Conservation (phyloP, 2,329 filamentous ascomycete species). For the Paraphaeosphaeria sporulosa region DNA sequence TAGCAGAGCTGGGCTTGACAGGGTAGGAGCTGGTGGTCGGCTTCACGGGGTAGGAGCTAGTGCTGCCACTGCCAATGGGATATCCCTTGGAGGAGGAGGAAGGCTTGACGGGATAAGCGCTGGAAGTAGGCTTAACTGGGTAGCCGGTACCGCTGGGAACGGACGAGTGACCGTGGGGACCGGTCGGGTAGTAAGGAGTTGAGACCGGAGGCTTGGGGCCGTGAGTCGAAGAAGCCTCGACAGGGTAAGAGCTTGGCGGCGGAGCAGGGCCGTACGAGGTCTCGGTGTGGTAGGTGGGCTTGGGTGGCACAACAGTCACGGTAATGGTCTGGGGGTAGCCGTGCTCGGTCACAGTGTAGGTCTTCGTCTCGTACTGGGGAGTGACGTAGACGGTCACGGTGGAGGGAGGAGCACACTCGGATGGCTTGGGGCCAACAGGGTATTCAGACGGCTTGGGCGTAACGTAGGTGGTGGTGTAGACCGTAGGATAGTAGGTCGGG, state of each 20-base stretch:
- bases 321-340: constrained; percentile 36
- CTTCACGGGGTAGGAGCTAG: constrained; percentile 3
- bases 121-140: constrained; percentile 29
- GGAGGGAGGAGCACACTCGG: constrained; percentile 12
- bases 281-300: constrained; percentile 5
- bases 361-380: constrained; percentile 32
- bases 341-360: constrained; percentile 38
- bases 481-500: constrained; percentile 39
- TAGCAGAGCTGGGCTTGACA: too few species aligned
- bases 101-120: constrained; percentile 22
- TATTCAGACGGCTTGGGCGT: constrained; percentile 11
- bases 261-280: constrained; percentile 3
- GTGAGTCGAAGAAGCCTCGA: constrained; percentile 8
- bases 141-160: constrained; percentile 22
- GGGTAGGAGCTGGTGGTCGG: too few species aligned
- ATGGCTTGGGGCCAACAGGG: constrained; percentile 15
- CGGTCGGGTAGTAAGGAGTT: constrained; percentile 7
- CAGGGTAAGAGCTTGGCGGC: background rate
- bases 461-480: constrained; percentile 37
- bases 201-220: constrained; percentile 7
- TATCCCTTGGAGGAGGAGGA: constrained; percentile 17
- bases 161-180: constrained; percentile 8
- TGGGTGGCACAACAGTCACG: constrained; percentile 13
- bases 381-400: constrained; percentile 34
- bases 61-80: background rate